phyloP scores from a whole-genome alignment of 1,139 yeast genomes.

The Nakaseomyces uthaithaninus region DNA sequence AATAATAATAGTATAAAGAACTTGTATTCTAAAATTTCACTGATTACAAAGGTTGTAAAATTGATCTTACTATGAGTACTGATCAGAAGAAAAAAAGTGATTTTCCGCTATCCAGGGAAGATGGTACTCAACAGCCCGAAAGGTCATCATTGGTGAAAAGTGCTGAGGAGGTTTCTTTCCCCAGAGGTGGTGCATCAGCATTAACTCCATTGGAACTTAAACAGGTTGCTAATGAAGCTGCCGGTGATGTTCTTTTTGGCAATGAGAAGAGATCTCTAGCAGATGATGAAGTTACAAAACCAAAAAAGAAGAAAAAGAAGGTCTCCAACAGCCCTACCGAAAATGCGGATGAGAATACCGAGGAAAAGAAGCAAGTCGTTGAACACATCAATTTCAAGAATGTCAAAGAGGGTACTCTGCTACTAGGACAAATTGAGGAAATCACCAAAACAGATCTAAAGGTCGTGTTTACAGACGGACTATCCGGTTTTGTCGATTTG shows the following conservation, averaged over 20 bases:
- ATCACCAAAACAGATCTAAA: slow-evolving; percentile 58
- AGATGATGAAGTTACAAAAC: slow-evolving; percentile 36
- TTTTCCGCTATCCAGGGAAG: slow-evolving; percentile 35
- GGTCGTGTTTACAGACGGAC: slow-evolving; percentile 72
- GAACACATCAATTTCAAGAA: slow-evolving; percentile 57
- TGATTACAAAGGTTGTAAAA: too few species aligned
- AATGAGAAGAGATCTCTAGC: slow-evolving; percentile 27
- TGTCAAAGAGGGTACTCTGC: slow-evolving; percentile 59
- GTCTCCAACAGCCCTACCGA: slow-evolving; percentile 12
- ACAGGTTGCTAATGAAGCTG: slow-evolving; percentile 88
- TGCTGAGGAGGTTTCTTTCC: slow-evolving; percentile 62
- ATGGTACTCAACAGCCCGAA: slow-evolving; percentile 32
- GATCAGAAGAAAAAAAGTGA: slow-evolving; percentile 33
- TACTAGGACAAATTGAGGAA: slow-evolving; percentile 65
- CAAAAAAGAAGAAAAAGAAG: slow-evolving; percentile 31
- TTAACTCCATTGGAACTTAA: slow-evolving; percentile 85
- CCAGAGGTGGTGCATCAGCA: slow-evolving; percentile 89
- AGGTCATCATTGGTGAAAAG: slow-evolving; percentile 30
- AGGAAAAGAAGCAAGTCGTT: slow-evolving; percentile 35
- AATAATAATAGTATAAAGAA: too few species aligned
- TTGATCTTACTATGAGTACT: slow-evolving; percentile 4
- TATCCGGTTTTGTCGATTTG: slow-evolving; percentile 72
- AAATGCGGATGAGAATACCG: slow-evolving; percentile 14
- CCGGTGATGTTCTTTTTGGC: slow-evolving; percentile 73
- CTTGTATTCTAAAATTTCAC: too few species aligned